Evolutionary conservation across 1,284 basidiomycete genomes (phyloP), one percentile per base, ranked within the genome.

Genomic region (Earliella scabrosa): DNA sequence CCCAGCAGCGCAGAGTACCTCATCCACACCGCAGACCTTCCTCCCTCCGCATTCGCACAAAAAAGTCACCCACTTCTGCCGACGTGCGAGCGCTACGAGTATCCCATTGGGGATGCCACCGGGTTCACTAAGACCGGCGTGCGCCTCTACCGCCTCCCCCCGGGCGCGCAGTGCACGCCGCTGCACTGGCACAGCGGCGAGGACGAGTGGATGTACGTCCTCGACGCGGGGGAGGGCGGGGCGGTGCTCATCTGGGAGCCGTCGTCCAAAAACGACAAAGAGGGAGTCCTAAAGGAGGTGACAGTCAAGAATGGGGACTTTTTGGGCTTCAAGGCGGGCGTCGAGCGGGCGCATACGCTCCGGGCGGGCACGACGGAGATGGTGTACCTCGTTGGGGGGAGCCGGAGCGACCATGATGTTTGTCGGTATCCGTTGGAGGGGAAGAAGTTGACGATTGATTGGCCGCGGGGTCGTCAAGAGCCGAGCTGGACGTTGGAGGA

Each of bases 191-290:
- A 71, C 54, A 60, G 47, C 39, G 55, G 56, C 41, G 68, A 68
- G 31, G 69, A 71, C 49, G 69, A 71, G 54, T 71, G 66, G 66
- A 56, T 62, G 50, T 71, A 65, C 54, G 60, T 71, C 45, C 44
- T 71, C 39, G 66, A 68, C 20, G 68, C 66, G 10, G 65, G 64
- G 10, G 60, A 59, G n/a, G 64, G 55, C 49, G 66, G 61, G 1
- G 54, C 46, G 10, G 45, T 68, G 24, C 36, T 69, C 47, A 36
- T 64, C n/a, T 59, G 50, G 36, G 62, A 65, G 29, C 29, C 13
- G 9, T 62, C 3, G n/a, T 31, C 63, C 61, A 11, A 63, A 4
- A 11, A 20, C 6, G 36, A 36, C 7, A 39, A 36, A 9, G 23
- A 21, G 26, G 43, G 34, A 27, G 45, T 45, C 45, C 55, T 58